Base-by-base conservation (phyloP, 1,284 basidiomycete species). In the Ceratobasidium sp. region DNA sequence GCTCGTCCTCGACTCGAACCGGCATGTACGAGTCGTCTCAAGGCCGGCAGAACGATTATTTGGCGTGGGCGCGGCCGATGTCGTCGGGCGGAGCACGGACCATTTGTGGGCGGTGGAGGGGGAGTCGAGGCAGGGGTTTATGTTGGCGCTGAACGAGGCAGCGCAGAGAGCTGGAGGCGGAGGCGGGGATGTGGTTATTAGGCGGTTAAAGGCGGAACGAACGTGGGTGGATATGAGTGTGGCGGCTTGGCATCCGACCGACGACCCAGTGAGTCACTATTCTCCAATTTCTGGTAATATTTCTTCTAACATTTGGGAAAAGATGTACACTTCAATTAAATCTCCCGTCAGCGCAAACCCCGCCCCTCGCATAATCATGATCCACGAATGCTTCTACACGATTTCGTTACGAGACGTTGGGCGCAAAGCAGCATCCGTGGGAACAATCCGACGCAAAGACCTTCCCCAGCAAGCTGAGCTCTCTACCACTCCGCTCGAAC, bases 301-400 rank as follows among this genome's bases (percentile, higher is more conserved):
- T 37, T 69, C 6, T 24, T 19, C 24, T 46, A 22, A 63, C 24
- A 48, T 43, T 54, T 39, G 13, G 5, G 11, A 1, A 2, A 24
- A 71, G 68, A 71, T 71, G 68, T 71, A 71, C 56, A 53, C 68
- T 16, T 48, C 68, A 14, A 13, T 37, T 1, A 71, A 61, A 19
- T 46, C 54, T 2, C 68, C 68, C 4, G 19, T 43, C 1, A 61
- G 14, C 22, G 43, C 56, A 19, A 48, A 37, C 27, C 31, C 64
- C 1, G 64, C 56, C 16, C 68, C 68, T 34, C 68, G 56, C 5
- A 39, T 41, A 29, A 71, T 71, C 54, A 71, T 71, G 53, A 71
- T 71, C 29, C 68, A 71, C 68, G 68, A 71, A 49, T 71, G 68
- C 34, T 71, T 71, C 56, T 71, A 71, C 56, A 71, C 68, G 39